Conservation (phyloP, 2,329 filamentous ascomycete species). For the Alternaria ethzedia region DNA sequence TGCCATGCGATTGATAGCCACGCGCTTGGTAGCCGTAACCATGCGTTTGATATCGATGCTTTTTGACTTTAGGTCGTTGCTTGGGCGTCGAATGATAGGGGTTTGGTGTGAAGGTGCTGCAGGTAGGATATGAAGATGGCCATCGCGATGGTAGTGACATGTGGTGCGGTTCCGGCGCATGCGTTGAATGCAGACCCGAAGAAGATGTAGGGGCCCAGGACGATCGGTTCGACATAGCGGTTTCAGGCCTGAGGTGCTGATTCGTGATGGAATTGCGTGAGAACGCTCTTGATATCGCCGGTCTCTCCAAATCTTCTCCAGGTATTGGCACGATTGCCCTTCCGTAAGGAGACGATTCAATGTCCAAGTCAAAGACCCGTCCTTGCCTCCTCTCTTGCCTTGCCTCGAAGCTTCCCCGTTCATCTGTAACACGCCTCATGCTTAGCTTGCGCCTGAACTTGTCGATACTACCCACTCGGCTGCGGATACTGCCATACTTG, state of each 20-base stretch:
- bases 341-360: not conserved
- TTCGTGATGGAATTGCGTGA: not conserved
- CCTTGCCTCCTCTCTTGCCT: not conserved
- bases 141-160: not conserved
- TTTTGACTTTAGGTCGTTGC: not conserved
- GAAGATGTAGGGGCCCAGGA: not conserved
- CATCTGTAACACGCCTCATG: not conserved
- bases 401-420: not conserved
- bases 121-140: not conserved
- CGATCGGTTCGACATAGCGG: not conserved
- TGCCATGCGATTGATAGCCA: not conserved
- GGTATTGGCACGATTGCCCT: not conserved
- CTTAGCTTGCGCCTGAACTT: conserved; percentile 5
- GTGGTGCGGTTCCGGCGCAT: not conserved
- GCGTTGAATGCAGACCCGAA: not conserved
- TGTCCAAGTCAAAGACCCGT: not conserved
- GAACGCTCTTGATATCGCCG: not conserved
- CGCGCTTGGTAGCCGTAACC: not conserved
- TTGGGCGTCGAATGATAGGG: not conserved
- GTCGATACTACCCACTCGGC: conserved; percentile 7
- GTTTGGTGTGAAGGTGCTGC: not conserved
- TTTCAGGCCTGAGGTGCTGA: not conserved
- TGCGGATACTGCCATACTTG: not conserved
- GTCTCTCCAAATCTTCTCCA: not conserved
- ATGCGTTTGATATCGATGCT: not conserved